Evolutionary conservation across 129 eudicot species (phyloP).

Genomic region (Flaveria sonorensis): DNA sequence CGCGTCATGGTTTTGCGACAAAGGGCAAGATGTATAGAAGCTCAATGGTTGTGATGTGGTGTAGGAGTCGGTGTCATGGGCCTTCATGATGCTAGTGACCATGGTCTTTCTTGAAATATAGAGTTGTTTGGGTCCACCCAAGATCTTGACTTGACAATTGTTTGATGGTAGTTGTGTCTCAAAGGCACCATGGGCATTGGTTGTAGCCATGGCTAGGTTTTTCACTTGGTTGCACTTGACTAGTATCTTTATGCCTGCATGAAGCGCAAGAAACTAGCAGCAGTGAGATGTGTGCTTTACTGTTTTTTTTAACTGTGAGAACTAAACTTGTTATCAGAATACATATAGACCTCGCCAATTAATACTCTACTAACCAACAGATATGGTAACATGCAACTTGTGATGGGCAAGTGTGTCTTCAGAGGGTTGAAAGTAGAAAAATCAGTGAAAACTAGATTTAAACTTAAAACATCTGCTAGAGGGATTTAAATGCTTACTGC

Average conservation of each 20-base stretch:
- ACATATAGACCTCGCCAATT: too few species aligned
- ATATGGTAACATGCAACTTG: too few species aligned
- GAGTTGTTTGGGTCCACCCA: slow-evolving; percentile 75
- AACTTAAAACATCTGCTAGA: too few species aligned
- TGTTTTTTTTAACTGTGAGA: too few species aligned
- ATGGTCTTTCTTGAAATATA: slow-evolving; percentile 45
- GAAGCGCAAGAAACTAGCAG: neutral
- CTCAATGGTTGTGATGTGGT: slow-evolving; percentile 54
- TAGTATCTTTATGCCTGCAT: slow-evolving; percentile 60
- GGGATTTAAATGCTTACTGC: too few species aligned
- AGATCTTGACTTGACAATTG: slow-evolving; percentile 62
- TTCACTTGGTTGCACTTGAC: slow-evolving; percentile 72
- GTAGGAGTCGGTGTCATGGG: slow-evolving; percentile 39
- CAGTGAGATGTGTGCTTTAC: slow-evolving; percentile 2
- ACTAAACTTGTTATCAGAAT: too few species aligned
- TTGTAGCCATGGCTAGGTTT: slow-evolving; percentile 52
- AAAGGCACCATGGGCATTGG: slow-evolving; percentile 59
- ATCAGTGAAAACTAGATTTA: too few species aligned
- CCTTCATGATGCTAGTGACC: slow-evolving; percentile 38
- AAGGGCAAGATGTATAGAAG: slow-evolving; percentile 69
- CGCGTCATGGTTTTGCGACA: slow-evolving; percentile 26
- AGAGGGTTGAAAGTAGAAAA: too few species aligned
- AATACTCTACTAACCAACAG: too few species aligned
- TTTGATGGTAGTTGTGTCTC: slow-evolving; percentile 52
- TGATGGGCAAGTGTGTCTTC: too few species aligned